phyloP scores from a whole-genome alignment of 2,329 filamentous ascomycete species.

The Stenocarpella maydis region DNA sequence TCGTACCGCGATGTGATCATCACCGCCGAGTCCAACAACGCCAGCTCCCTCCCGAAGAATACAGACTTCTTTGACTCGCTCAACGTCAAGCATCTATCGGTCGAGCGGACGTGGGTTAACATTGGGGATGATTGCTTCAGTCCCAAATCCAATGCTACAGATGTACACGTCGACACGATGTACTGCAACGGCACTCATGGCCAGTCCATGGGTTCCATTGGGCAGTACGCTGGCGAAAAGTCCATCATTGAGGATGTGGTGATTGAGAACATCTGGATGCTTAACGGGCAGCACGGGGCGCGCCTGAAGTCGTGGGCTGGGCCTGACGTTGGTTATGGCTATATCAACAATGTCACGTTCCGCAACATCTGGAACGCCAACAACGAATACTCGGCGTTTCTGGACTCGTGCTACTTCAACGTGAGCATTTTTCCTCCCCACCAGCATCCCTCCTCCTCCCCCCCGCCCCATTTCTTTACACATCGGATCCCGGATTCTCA shows the following conservation, averaged over 20 bases:
- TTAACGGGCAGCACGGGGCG: constrained; percentile 61
- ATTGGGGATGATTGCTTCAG: constrained; percentile 70
- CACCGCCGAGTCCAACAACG: constrained; percentile 58
- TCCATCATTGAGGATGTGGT: constrained; percentile 65
- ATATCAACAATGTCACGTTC: constrained; percentile 69
- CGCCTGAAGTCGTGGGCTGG: constrained; percentile 71
- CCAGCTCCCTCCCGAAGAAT: constrained; percentile 61
- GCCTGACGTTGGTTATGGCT: constrained; percentile 63
- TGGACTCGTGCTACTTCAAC: constrained; percentile 72
- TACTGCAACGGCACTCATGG: constrained; percentile 67
- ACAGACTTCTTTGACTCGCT: constrained; percentile 70
- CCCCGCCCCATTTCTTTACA: not conserved
- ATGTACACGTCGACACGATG: constrained; percentile 65
- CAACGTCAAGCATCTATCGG: constrained; percentile 62
- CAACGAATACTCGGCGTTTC: constrained; percentile 64
- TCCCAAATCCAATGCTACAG: constrained; percentile 66
- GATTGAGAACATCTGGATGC: constrained; percentile 66
- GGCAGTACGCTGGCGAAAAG: constrained; percentile 62
- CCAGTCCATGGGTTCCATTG: constrained; percentile 65
- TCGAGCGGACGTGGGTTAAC: constrained; percentile 60
- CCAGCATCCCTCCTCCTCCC: not conserved
- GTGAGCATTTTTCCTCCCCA: constrained; percentile 45
- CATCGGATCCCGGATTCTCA: not conserved
- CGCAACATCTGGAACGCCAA: constrained; percentile 66
- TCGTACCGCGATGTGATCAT: constrained; percentile 57